Evolutionary conservation across 2,329 filamentous ascomycete genomes (phyloP).

Genomic region (Emericellopsis cladophorae): DNA sequence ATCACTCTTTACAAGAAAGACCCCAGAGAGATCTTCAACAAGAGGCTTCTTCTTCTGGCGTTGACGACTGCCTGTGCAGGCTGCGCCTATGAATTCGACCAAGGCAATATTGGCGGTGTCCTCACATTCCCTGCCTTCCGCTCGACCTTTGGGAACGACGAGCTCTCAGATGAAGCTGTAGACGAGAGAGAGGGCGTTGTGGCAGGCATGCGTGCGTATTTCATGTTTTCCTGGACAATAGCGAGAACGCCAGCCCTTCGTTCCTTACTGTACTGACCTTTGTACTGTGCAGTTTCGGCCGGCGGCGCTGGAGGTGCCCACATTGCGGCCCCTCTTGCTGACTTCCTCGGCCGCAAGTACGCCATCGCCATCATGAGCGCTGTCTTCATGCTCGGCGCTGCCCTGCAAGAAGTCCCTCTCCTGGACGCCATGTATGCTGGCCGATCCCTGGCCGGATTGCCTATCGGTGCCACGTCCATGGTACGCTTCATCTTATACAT

Average conservation of each 20-base stretch:
- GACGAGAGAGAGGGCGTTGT: conserved; percentile 17
- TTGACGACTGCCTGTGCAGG: conserved; percentile 21
- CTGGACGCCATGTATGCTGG: conserved; percentile 21
- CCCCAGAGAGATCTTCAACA: conserved; percentile 22
- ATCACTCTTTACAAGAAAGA: conserved; percentile 14
- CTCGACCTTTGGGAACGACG: conserved; percentile 19
- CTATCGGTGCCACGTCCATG: conserved; percentile 21
- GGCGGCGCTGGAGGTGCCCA: conserved; percentile 22
- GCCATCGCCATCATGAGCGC: conserved; percentile 16
- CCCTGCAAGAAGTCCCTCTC: conserved; percentile 21
- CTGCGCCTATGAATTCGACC: conserved; percentile 24
- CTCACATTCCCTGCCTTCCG: conserved; percentile 21
- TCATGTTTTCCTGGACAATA: too few relatives aligned
- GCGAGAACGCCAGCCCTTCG: too few relatives aligned
- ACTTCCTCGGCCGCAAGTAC: conserved; percentile 21
- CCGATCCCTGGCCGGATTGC: conserved; percentile 20
- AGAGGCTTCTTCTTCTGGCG: conserved; percentile 16
- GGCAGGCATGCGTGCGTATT: conserved; percentile 16
- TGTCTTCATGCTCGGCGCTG: conserved; percentile 18
- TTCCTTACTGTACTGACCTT: too few relatives aligned
- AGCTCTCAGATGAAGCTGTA: conserved; percentile 11
- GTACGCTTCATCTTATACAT: too few relatives aligned
- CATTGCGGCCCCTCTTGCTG: conserved; percentile 20
- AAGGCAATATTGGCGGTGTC: conserved; percentile 24
- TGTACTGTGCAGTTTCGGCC: conserved; percentile 13